Base-by-base conservation (phyloP, 345 rosid species). In the Anastatica hierochuntica region DNA sequence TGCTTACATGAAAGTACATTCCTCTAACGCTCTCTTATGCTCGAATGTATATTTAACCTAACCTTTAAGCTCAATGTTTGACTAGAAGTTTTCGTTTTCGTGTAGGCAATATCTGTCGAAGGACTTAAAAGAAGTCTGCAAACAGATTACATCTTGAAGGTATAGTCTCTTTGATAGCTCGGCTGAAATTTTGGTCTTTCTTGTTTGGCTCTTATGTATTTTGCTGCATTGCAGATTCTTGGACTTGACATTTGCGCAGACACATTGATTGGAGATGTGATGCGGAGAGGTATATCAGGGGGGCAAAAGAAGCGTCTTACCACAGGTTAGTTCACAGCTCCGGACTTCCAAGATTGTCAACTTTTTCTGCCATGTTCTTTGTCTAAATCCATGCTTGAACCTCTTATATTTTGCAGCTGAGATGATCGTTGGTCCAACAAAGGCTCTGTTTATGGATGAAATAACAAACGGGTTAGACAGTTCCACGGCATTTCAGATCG, bases 71-170 rank as follows among this genome's bases (percentile, higher is more conserved):
- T 24, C 33, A 9, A 37, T 49, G 53, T 3, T 24, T 55, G 51
- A 56, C 17, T 3, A 58, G 4, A 24, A 38, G 8, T 8, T 38
- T 18, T 53, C 37, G 14, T 27, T 10, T 62, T n/a, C 57, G 16
- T 56, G 6, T 71, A 87, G 96, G 94, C 96, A 23, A 71, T 77
- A 46, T 71, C 90, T 20, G 49, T 80, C 0, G 76, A 77, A 61
- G 96, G 88, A 17, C 90, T 82, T 24, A 76, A 78, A 46, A 35
- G 77, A 42, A 80, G 55, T 68, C 77, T 88, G 12, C 76, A 80
- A 12, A 88, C 96, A 43, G 90, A 88, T 68, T 88, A 88, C 66
- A 73, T 84, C 11, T 61, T 88, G 15, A 88, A 88, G 94, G 96
- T 62, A 53, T 76, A 58, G 27, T 6, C 23, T 49, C 40, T 64